These are phyloP conservation scores for Colletotrichum melonis DNA, from an alignment of 2,329 filamentous ascomycete genomes.

Conservation along the genomic window DNA sequence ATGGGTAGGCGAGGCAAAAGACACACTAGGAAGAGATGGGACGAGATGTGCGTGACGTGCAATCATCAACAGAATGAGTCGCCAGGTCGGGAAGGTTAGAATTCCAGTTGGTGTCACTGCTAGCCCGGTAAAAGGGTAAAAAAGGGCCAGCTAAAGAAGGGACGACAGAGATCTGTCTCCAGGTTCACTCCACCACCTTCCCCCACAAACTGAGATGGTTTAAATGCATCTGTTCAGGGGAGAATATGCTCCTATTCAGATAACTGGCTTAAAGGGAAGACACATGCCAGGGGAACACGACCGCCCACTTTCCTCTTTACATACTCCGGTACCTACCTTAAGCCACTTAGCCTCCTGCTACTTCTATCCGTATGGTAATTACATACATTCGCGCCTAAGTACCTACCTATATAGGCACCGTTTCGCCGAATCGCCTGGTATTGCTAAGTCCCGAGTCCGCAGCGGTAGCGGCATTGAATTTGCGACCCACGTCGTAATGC, in stretches of 20 bases:
- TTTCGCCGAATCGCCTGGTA: not conserved
- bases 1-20: conserved; percentile 7
- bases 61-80: not conserved
- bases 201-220: not conserved
- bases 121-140: no score
- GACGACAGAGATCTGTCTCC: conserved; percentile 9
- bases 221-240: not conserved
- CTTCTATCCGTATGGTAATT: not conserved
- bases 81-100: not conserved
- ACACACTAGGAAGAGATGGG: conserved; percentile 18
- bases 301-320: conserved; percentile 5
- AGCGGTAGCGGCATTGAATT: conserved; percentile 1
- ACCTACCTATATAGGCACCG: not conserved
- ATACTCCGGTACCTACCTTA: not conserved
- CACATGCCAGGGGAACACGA: not conserved
- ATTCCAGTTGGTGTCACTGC: not conserved
- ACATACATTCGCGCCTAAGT: not conserved
- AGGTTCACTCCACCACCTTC: not conserved
- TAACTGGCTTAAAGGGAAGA: no score
- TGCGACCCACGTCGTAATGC: conserved; percentile 15
- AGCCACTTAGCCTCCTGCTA: not conserved
- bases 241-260: not conserved
- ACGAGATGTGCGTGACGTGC: conserved; percentile 17
- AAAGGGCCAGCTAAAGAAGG: not conserved
- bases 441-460: not conserved